phyloP scores from a whole-genome alignment of 352 stramenopile species.

The Pythium phragmitis region DNA sequence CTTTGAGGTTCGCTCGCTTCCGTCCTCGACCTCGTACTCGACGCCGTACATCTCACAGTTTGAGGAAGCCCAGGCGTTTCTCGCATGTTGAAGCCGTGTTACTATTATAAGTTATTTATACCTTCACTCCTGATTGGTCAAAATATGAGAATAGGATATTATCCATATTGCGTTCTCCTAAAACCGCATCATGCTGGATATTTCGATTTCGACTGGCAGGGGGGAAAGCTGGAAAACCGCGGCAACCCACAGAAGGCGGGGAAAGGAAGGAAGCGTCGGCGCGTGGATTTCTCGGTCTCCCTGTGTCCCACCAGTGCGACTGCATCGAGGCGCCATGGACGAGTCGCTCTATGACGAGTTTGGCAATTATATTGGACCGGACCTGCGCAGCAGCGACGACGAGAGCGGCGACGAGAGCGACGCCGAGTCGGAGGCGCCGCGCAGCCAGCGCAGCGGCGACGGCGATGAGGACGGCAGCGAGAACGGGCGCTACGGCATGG shows the following conservation, averaged over 20 bases:
- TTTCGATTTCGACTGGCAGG: slow-evolving; percentile 14
- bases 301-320: background rate
- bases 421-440: slow-evolving; percentile 37
- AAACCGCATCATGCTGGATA: slow-evolving; percentile 5
- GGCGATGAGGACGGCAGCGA: slow-evolving; percentile 40
- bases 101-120: slow-evolving; percentile 5
- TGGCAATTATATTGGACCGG: slow-evolving; percentile 99
- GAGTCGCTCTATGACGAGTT: slow-evolving; percentile 99
- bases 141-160: slow-evolving; percentile 3
- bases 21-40: slow-evolving; percentile 14
- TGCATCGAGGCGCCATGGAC: slow-evolving; percentile 63
- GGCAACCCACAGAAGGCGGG: background rate
- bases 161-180: slow-evolving; percentile 11
- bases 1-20: slow-evolving; percentile 2
- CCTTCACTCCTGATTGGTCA: slow-evolving; percentile 13
- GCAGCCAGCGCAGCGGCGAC: slow-evolving; percentile 3
- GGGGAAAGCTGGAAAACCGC: slow-evolving; percentile 5
- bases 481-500: slow-evolving; percentile 21
- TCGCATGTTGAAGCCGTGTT: slow-evolving; percentile 15
- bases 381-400: slow-evolving; percentile 87
- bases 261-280: background rate
- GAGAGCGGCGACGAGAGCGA: slow-evolving; percentile 30
- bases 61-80: slow-evolving; percentile 22
- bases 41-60: slow-evolving; percentile 13
- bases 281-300: background rate